Percentiles rank a stretch among this genome's conserved stretches.
These are phyloP conservation scores for Meyerozyma elateridarum DNA, from an alignment of 1,139 yeast species.

Conservation along the genomic window DNA sequence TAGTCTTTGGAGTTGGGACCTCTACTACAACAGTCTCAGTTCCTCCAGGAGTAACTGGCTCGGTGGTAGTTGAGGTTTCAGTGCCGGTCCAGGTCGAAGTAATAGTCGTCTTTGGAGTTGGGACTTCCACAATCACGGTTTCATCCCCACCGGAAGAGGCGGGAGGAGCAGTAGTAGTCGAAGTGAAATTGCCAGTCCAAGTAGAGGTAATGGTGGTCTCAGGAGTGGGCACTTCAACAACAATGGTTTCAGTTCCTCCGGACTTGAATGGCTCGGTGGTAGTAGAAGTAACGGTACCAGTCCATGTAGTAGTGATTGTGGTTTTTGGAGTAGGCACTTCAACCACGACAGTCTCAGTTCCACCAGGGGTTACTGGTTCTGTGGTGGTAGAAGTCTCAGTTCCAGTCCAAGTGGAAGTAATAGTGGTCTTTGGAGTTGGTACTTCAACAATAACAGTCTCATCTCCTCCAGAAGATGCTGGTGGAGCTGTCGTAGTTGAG, in stretches of 20 bases:
- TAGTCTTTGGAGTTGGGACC: slow-evolving; percentile 7
- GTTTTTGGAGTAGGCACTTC: slow-evolving; percentile 7
- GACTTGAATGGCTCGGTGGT: slow-evolving; percentile 3
- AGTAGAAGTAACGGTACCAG: slow-evolving; percentile 1
- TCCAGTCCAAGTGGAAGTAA: slow-evolving; percentile 5
- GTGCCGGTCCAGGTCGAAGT: slow-evolving; percentile 3
- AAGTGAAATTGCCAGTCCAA: slow-evolving; percentile 4
- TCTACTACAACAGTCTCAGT: slow-evolving; percentile 8
- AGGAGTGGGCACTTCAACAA: slow-evolving; percentile 7
- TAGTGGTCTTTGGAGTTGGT: slow-evolving; percentile 5
- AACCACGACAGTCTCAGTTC: slow-evolving; percentile 4
- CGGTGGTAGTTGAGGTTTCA: slow-evolving; percentile 9
- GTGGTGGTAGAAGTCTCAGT: slow-evolving; percentile 1
- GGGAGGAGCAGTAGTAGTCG: neutral
- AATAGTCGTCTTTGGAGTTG: slow-evolving; percentile 5
- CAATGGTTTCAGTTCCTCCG: slow-evolving; percentile 4
- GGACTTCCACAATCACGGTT: slow-evolving; percentile 7
- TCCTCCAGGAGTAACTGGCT: slow-evolving; percentile 9
- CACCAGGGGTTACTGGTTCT: slow-evolving; percentile 1
- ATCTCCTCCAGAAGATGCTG: slow-evolving; percentile 5
- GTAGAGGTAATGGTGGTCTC: slow-evolving; percentile 5
- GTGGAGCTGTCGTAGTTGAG: slow-evolving; percentile 7
- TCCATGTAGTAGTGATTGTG: slow-evolving; percentile 6
- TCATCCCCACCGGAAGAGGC: slow-evolving; percentile 4
- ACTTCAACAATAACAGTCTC: slow-evolving; percentile 4